Percentiles rank a stretch among this genome's conserved stretches.
Conservation (phyloP, 73 alveolate genomes). For the Stentor roeselii region DNA sequence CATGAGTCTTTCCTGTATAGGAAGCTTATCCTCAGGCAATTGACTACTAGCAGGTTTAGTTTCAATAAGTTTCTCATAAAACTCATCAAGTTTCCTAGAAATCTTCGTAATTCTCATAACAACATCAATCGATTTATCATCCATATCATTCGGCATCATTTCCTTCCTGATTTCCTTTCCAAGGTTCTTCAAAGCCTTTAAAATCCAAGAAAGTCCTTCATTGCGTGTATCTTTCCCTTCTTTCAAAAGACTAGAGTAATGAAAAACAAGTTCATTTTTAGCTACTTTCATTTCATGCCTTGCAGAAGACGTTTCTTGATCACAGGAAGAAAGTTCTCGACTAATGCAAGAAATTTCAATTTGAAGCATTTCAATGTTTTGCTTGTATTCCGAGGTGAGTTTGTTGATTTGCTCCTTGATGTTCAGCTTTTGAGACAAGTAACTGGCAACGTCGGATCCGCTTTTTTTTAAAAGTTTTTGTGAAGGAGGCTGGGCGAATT, state of each 20-base stretch:
- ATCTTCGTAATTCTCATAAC: not conserved
- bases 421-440: not conserved
- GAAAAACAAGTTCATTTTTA: not conserved
- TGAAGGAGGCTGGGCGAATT: not conserved
- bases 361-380: not conserved
- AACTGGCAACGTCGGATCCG: not conserved
- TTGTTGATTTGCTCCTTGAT: not conserved
- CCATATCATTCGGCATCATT: not conserved
- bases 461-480: not conserved
- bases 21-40: not conserved
- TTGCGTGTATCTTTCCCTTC: constrained; percentile 12
- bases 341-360: too few relatives aligned
- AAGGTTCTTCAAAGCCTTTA: not conserved
- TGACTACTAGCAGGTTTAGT: not conserved
- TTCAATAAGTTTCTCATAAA: not conserved
- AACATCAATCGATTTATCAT: not conserved
- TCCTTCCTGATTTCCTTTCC: not conserved
- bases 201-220: constrained; percentile 21
- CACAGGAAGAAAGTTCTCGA: not conserved
- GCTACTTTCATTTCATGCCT: not conserved
- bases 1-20: not conserved
- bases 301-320: not conserved
- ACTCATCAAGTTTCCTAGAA: not conserved
- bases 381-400: not conserved
- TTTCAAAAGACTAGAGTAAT: not conserved